These are phyloP conservation scores for Moesziomyces aphidis DNA, from an alignment of 1,284 basidiomycete genomes.

Conservation along the genomic window DNA sequence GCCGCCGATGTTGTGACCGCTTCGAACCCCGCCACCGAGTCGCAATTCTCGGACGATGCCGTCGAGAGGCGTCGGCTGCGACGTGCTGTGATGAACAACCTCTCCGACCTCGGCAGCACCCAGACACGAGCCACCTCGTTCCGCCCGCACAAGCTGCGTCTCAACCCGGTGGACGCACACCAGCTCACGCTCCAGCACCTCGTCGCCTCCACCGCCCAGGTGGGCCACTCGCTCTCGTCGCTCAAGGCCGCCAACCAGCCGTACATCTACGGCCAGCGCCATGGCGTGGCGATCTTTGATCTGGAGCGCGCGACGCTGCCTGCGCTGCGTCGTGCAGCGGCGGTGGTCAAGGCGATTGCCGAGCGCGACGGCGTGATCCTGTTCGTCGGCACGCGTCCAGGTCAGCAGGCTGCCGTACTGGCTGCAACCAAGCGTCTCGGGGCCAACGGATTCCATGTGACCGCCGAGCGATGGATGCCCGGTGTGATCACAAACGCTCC, in stretches of 20 bases:
- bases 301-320: constrained; percentile 88
- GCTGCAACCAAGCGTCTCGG: constrained; percentile 85
- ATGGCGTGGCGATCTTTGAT: constrained; percentile 93
- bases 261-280: constrained; percentile 92
- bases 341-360: constrained; percentile 84
- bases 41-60: constrained; percentile 20
- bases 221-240: constrained; percentile 85
- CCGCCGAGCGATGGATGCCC: constrained; percentile 87
- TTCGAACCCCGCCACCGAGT: constrained; percentile 1
- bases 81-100: constrained; percentile 72
- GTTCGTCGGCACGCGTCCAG: constrained; percentile 87
- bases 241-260: constrained; percentile 89
- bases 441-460: constrained; percentile 76
- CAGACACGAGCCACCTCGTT: constrained; percentile 78
- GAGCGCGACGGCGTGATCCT: constrained; percentile 85
- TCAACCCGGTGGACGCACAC: constrained; percentile 75
- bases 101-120: constrained; percentile 81
- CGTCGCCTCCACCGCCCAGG: constrained; percentile 90
- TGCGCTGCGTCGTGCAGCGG: constrained; percentile 87
- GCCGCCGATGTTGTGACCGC: constrained; percentile 4
- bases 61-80: constrained; percentile 41
- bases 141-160: constrained; percentile 79
- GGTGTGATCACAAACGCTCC: constrained; percentile 92
- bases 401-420: constrained; percentile 80
- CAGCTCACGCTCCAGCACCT: constrained; percentile 87